Conservation (phyloP, 805 yeast species). For the Yamadazyma akitaensis region DNA sequence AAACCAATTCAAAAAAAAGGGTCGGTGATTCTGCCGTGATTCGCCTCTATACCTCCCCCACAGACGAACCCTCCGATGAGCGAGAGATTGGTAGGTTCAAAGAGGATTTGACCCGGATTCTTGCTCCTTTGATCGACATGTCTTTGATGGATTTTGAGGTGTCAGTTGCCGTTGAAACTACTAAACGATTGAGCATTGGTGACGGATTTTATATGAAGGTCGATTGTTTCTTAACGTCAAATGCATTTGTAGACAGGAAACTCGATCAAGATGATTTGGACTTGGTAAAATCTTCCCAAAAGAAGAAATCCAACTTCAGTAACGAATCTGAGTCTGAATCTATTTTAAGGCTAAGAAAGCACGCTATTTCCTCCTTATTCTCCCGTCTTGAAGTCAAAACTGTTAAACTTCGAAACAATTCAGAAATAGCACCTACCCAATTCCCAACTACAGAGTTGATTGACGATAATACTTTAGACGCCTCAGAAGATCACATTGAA, state of each 20-base stretch:
- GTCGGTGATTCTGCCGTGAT: slow-evolving; percentile 30
- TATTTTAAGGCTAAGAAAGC: slow-evolving; percentile 49
- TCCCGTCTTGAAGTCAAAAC: slow-evolving; percentile 42
- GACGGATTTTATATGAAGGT: slow-evolving; percentile 70
- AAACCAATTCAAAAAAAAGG: slow-evolving; percentile 13
- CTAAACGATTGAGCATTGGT: slow-evolving; percentile 59
- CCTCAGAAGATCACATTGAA: slow-evolving; percentile 13
- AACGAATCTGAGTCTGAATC: slow-evolving; percentile 55
- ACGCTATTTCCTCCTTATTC: slow-evolving; percentile 54
- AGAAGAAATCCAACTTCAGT: slow-evolving; percentile 22
- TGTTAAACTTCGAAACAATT: slow-evolving; percentile 2
- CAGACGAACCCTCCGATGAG: slow-evolving; percentile 18
- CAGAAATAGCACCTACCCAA: slow-evolving; percentile 9
- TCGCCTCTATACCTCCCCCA: slow-evolving; percentile 26
- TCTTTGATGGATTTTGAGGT: slow-evolving; percentile 54
- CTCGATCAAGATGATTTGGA: slow-evolving; percentile 11
- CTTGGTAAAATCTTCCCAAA: slow-evolving; percentile 16
- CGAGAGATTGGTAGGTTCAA: slow-evolving; percentile 77
- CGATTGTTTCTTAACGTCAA: slow-evolving; percentile 55
- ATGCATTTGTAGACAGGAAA: slow-evolving; percentile 26
- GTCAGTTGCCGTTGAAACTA: slow-evolving; percentile 56
- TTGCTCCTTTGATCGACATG: slow-evolving; percentile 63
- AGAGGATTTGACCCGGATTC: slow-evolving; percentile 60
- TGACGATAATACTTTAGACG: neutral
- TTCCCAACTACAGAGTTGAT: neutral